Evolutionary conservation across 2,329 filamentous ascomycete genomes (phyloP).

Genomic region (Amesomyces nigricolor): DNA sequence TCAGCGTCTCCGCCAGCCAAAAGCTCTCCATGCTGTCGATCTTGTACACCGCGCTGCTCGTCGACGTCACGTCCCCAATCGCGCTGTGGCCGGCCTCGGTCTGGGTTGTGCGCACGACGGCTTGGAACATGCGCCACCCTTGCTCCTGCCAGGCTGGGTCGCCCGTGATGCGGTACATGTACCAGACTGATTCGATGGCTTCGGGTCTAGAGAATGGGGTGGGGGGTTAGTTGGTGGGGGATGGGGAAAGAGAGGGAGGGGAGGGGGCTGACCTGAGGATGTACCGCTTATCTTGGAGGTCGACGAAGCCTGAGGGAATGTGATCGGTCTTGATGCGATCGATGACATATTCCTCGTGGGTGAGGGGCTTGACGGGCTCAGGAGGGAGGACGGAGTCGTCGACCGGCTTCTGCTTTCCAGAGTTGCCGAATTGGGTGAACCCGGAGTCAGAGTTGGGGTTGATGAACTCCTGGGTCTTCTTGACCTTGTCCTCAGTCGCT

Average conservation of each 20-base stretch:
- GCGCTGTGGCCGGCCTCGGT: slow-evolving; percentile 65
- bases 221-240: slow-evolving; percentile 18
- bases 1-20: slow-evolving; percentile 85
- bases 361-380: slow-evolving; percentile 39
- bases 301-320: slow-evolving; percentile 47
- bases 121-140: slow-evolving; percentile 80
- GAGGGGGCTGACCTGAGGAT: slow-evolving; percentile 51
- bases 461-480: slow-evolving; percentile 12
- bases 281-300: slow-evolving; percentile 45
- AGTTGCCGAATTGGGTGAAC: slow-evolving; percentile 12
- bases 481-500: slow-evolving; percentile 14
- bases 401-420: slow-evolving; percentile 17
- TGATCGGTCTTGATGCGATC: slow-evolving; percentile 39
- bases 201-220: slow-evolving; percentile 55
- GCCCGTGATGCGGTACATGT: slow-evolving; percentile 85
- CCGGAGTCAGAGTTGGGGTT: slow-evolving; percentile 23
- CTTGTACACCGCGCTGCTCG: neutral
- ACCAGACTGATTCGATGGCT: slow-evolving; percentile 82
- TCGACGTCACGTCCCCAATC: slow-evolving; percentile 53
- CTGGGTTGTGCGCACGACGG: slow-evolving; percentile 60
- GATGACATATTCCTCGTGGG: slow-evolving; percentile 51
- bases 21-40: slow-evolving; percentile 76
- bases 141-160: slow-evolving; percentile 69
- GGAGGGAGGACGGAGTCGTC: slow-evolving; percentile 25
- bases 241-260: neutral